Evolutionary conservation across 148 eudicot genomes (phyloP).

Genomic region (Salicornia ramosissima): DNA sequence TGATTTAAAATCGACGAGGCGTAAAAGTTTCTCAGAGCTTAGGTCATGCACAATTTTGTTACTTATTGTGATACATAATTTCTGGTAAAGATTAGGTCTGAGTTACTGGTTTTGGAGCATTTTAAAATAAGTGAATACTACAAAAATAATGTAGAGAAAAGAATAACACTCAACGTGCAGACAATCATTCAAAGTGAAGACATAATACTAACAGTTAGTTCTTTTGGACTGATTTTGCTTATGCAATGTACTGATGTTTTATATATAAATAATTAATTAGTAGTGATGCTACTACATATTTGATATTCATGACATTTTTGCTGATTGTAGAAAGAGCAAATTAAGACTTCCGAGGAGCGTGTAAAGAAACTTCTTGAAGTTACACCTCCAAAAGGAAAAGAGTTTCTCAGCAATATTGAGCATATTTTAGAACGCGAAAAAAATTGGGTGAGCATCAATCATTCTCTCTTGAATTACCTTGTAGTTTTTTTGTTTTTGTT

Average conservation of each 20-base stretch:
- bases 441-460: conserved; percentile 65
- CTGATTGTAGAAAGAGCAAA: conserved; percentile 71
- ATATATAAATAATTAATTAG: background rate
- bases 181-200: no score
- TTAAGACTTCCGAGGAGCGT: conserved; percentile 76
- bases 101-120: no score
- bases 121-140: no score
- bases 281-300: background rate
- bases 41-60: no score
- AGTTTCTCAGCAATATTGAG: conserved; percentile 75
- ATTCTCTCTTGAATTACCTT: background rate
- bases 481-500: background rate
- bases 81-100: no score
- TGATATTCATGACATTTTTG: conserved; percentile 5
- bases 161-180: no score
- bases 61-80: no score
- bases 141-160: no score
- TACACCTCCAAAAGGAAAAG: conserved; percentile 90
- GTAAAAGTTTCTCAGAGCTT: no score
- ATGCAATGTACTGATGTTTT: background rate
- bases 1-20: no score
- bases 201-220: no score
- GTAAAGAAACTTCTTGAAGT: conserved; percentile 83
- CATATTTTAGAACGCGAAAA: conserved; percentile 93
- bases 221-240: background rate